Evolutionary conservation across 805 yeast species (phyloP).

Genomic region (Saccharomycopsis sp.): DNA sequence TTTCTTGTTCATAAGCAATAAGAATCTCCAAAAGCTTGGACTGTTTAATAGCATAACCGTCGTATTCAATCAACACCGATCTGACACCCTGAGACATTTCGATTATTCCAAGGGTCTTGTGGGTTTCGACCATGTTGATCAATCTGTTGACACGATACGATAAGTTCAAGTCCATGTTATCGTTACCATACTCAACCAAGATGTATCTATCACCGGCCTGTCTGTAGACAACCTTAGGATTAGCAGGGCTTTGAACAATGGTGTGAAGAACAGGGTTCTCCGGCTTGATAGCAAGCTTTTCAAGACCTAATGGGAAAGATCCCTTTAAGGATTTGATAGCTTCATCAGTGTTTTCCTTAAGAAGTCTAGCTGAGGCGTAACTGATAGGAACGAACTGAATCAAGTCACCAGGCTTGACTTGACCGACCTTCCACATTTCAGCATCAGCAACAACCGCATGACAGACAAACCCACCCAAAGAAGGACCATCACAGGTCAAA

Average conservation of each 20-base stretch:
- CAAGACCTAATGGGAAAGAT: slow-evolving; percentile 28
- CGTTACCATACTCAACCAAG: slow-evolving; percentile 89
- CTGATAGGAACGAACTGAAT: slow-evolving; percentile 75
- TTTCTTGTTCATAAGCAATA: slow-evolving; percentile 68
- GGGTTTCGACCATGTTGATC: slow-evolving; percentile 60
- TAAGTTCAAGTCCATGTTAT: slow-evolving; percentile 75
- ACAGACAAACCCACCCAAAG: slow-evolving; percentile 95
- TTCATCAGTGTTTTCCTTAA: slow-evolving; percentile 57
- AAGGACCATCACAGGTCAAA: slow-evolving; percentile 95
- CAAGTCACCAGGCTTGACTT: slow-evolving; percentile 88
- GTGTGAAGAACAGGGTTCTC: slow-evolving; percentile 67
- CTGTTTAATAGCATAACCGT: slow-evolving; percentile 59
- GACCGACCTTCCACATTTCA: slow-evolving; percentile 98
- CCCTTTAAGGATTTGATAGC: slow-evolving; percentile 43
- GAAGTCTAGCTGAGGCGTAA: slow-evolving; percentile 57
- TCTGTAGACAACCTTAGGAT: slow-evolving; percentile 77
- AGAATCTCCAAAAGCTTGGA: slow-evolving; percentile 52
- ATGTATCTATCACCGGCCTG: slow-evolving; percentile 97
- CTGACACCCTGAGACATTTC: slow-evolving; percentile 98
- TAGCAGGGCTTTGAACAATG: slow-evolving; percentile 37
- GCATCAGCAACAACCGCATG: slow-evolving; percentile 93
- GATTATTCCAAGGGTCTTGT: slow-evolving; percentile 70
- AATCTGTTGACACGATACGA: slow-evolving; percentile 81
- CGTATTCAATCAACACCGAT: slow-evolving; percentile 84
- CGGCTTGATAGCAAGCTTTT: slow-evolving; percentile 30